Evolutionary conservation across 768 basidiomycete species (phyloP), one percentile per base, ranked within the genome.

Genomic region (Collybia sordida): DNA sequence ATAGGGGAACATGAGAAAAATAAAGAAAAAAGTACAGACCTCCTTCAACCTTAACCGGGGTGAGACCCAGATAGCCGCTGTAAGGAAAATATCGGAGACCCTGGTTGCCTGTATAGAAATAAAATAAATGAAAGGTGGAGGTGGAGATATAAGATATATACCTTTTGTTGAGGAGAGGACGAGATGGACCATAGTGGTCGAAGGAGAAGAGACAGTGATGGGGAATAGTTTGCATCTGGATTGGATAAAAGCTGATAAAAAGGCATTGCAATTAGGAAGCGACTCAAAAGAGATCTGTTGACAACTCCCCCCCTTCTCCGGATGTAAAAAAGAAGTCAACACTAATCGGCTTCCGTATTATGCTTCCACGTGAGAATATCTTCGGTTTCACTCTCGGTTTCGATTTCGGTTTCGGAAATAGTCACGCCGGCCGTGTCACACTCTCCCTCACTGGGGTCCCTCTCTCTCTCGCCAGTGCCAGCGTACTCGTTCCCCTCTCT

Each of bases 41-140:
- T 66, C 91, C 91, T 71, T 90, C 86, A 59, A 90, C 79, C 60
- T 78, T 81, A 69, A 93, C 72, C 49, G 86, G 83, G 38, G 88
- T 91, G 61, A 93, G 77, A 56, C 88, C 91, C 56, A 93, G 83
- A 69, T 83, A 86, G 62, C 91, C 91, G 47, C 72, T 68, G 74
- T 82, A 73, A 43, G 91, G 90, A 67, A 89, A 93, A 68, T 78
- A 86, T 48, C 82, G 79, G 50, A 80, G 74, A 53, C 81, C 81
- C 56, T 81, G 73, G 67, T 88, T 90, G 60, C 85, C 86, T 75
- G 59, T 19, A 21, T 25, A 23, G 48, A 2, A 3, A 17, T 6
- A 6, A 9, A 52, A 55, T 17, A 58, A 59, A 40, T 49, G 41
- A 24, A 37, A n/a, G n/a, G 31, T 12, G n/a, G 37, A 21, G 22